Percentiles rank a stretch among this genome's conserved stretches.
Evolutionary conservation across 345 rosid species (phyloP).

Genomic region (Lepidium aucheri): DNA sequence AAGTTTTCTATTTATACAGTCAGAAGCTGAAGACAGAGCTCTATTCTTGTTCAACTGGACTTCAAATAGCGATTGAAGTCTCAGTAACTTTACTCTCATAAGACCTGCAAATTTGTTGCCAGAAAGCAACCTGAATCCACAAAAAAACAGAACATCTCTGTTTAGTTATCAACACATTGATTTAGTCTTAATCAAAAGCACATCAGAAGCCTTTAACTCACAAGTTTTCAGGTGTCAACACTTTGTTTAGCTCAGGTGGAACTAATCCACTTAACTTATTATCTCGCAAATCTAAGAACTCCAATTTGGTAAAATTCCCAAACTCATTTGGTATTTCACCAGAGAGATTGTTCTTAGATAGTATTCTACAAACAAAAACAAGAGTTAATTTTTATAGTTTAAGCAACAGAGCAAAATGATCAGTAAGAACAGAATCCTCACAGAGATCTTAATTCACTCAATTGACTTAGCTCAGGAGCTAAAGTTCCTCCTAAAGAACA

Average conservation of each 20-base stretch:
- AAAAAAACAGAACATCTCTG: background rate
- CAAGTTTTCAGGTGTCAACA: slow-evolving; percentile 52
- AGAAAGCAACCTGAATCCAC: slow-evolving; percentile 54
- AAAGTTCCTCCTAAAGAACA: slow-evolving; percentile 63
- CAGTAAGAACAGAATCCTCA: slow-evolving; percentile 28
- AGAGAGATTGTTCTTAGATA: slow-evolving; percentile 45
- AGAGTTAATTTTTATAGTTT: background rate
- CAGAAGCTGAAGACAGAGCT: slow-evolving; percentile 18
- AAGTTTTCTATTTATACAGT: slow-evolving; percentile 48
- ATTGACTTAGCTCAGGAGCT: slow-evolving; percentile 65
- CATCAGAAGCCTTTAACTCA: slow-evolving; percentile 31
- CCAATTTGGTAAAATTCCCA: slow-evolving; percentile 43
- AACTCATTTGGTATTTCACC: slow-evolving; percentile 67
- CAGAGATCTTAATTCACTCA: slow-evolving; percentile 60
- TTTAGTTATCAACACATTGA: background rate
- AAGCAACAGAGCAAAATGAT: slow-evolving; percentile 2
- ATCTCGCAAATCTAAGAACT: slow-evolving; percentile 61
- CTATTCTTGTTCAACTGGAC: slow-evolving; percentile 47
- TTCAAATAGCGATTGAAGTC: slow-evolving; percentile 45
- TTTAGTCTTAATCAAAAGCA: background rate
- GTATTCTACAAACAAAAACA: slow-evolving; percentile 33
- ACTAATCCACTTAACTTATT: slow-evolving; percentile 60
- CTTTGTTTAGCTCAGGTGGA: slow-evolving; percentile 47
- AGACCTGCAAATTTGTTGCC: slow-evolving; percentile 57
- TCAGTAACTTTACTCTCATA: slow-evolving; percentile 38